Base-by-base conservation (phyloP, 495 filamentous ascomycete species). In the Thermothielavioides terrestris region DNA sequence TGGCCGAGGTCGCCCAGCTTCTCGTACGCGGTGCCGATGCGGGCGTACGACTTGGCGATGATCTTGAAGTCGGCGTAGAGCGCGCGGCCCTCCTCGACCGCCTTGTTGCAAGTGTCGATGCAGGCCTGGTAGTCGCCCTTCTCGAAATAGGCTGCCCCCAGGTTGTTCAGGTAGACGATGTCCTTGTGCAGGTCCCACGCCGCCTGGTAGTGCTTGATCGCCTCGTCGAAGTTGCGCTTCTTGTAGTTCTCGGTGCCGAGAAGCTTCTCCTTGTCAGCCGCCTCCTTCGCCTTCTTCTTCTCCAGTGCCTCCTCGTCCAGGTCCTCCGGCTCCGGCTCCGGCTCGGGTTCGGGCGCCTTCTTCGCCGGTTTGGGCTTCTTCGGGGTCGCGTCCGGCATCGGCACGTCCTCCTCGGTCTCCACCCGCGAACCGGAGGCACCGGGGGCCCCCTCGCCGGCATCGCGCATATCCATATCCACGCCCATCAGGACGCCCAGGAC, bases 101-200 rank as follows among this genome's bases (percentile, higher is more conserved):
- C 92, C 68, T 84, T 81, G 58, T 88, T 79, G 71, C 92, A 97
- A 26, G 80, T 74, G 51, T 89, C 85, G 54, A 99, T 89, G 58
- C 85, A 79, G 25, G 82, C 84, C 60, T 94, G 75, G 64, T 86
- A 88, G 56, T 97, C 91, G 42, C 88, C 89, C 74, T 95, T 95
- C 67, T 99, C 92, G 63, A 88, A 97, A 55, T 94, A 80, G 36
- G 92, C 92, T 4, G 92, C 94, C 52, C 89, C 88, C 21, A 89
- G 77, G 69, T 99, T 99, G 73, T 94, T 97, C 53, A 97, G 74
- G 67, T 97, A 99, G 12, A 89, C 92, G 61, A 97, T 90, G 55
- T 99, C 92, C 75, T 95, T 89, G 80, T 90, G 73, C 39, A 91
- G 55, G 41, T 90, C 86, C 94, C 94, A 99, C 2, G 92, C 92